Evolutionary conservation across 2,329 filamentous ascomycete genomes (phyloP), one percentile per base, ranked within the genome.

Genomic region (Chrysosporium queenslandicum): DNA sequence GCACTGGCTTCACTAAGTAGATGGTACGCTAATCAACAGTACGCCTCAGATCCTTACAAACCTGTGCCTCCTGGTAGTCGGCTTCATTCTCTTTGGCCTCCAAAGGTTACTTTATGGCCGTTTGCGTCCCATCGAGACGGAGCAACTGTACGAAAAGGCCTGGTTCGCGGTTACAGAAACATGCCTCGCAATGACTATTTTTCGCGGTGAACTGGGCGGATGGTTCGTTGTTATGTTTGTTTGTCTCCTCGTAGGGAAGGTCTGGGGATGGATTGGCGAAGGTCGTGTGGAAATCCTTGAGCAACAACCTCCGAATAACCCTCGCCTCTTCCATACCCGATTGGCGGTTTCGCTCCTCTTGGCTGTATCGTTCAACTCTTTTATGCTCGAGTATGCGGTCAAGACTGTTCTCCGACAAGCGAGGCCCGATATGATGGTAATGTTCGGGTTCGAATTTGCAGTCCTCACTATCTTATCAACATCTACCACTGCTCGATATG

Each of bases 91-190:
- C 57, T 94, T 90, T 70, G 86, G 82, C 55, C 78, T 98, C 16
- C 92, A 96, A 66, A 83, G 89, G 62, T 75, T 96, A 49, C 87
- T 94, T 66, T 98, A 91, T 64, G 92, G 92, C 55, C 83, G 82
- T 16, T 80, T 98, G 20, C 88, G 94, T 59, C 85, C 89, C 23
- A 87, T 94, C 73, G 92, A 98, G 74, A 86, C 92, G 62, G 94
- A 98, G 69, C 91, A 97, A 67, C 80, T 98, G 12, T 96, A 94
- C 66, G 92, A 98, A 69, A 91, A 91, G 69, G 90, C 87, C 46
- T 98, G 94, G 94, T 96, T 96, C 65, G 91, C 92, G 36, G 87
- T 97, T 37, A 95, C 91, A 43, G 92, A 98, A 72, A 98, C 92
- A 58, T 87, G 90, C 64, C 76, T 98, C 58, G 92, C 92, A 27